Conservation (phyloP, 495 filamentous ascomycete genomes). For the Schizothecium vesticola region DNA sequence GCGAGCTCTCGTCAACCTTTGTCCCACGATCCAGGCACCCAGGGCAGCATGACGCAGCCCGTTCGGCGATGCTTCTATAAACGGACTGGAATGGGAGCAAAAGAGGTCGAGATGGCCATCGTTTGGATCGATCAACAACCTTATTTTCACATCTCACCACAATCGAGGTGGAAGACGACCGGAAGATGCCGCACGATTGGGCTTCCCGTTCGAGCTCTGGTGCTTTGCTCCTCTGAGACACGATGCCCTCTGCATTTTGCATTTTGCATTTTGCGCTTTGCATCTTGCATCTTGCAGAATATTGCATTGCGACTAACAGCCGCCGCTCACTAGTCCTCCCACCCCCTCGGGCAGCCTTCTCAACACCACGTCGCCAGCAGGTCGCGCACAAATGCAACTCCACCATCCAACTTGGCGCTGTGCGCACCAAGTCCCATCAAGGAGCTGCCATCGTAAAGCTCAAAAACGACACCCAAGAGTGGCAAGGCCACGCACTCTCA, state of each 20-base stretch:
- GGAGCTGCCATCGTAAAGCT: neutral
- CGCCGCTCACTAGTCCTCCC: too few relatives aligned
- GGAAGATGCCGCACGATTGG: neutral
- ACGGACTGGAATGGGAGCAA: constrained; percentile 21
- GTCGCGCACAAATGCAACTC: neutral
- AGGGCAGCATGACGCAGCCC: constrained; percentile 20
- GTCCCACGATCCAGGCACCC: constrained; percentile 20
- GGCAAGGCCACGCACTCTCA: neutral
- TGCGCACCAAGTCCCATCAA: neutral
- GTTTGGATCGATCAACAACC: constrained; percentile 25
- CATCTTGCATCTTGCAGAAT: neutral
- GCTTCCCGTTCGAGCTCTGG: neutral
- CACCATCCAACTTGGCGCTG: neutral
- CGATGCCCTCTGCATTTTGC: neutral
- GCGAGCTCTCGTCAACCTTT: constrained; percentile 1
- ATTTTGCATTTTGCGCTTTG: neutral
- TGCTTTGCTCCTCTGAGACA: neutral
- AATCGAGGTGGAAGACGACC: neutral
- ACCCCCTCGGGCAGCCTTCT: too few relatives aligned
- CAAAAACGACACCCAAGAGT: neutral
- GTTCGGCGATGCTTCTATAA: constrained; percentile 30
- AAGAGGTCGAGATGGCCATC: constrained; percentile 9
- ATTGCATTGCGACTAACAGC: neutral
- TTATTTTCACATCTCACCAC: constrained; percentile 17
- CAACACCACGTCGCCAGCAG: neutral